Conservation (phyloP, 2,329 filamentous ascomycete species). For the Fusarium sarcochroum region DNA sequence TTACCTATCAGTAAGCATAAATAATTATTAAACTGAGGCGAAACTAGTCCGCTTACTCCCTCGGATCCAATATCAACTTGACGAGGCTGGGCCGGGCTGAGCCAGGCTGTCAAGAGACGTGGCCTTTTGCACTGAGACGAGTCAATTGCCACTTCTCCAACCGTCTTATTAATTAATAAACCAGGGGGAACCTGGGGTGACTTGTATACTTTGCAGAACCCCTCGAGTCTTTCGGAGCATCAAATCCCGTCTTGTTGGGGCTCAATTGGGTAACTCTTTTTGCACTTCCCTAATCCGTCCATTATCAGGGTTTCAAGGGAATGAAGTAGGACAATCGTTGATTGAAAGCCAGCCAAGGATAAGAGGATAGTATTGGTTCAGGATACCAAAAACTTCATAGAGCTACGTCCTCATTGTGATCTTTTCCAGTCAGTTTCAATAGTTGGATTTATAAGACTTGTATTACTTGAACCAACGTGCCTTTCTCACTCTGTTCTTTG, state of each 20-base stretch:
- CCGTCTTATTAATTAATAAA: conserved; percentile 7
- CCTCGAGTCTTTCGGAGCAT: conserved; percentile 32
- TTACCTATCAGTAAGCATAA: conserved; percentile 17
- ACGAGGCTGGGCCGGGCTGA: conserved; percentile 28
- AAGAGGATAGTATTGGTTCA: neutral
- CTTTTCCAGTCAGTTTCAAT: conserved; percentile 1
- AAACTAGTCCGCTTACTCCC: neutral
- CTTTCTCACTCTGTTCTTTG: neutral
- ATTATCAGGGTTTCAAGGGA: conserved; percentile 7
- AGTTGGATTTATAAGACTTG: conserved; percentile 1
- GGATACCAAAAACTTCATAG: neutral
- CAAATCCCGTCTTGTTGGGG: conserved; percentile 30
- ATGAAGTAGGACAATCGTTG: neutral
- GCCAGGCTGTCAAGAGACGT: conserved; percentile 23
- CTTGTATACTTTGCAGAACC: neutral
- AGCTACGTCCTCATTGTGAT: neutral
- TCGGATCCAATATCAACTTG: neutral
- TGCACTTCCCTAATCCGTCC: conserved; percentile 26
- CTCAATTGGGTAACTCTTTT: conserved; percentile 37
- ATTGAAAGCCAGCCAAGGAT: neutral
- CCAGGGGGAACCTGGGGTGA: conserved; percentile 4
- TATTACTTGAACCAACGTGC: conserved; percentile 8
- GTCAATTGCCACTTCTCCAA: conserved; percentile 35
- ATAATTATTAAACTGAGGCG: neutral
- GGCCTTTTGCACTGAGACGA: conserved; percentile 24